Conservation (phyloP, 768 basidiomycete genomes). For the Suillus spraguei region DNA sequence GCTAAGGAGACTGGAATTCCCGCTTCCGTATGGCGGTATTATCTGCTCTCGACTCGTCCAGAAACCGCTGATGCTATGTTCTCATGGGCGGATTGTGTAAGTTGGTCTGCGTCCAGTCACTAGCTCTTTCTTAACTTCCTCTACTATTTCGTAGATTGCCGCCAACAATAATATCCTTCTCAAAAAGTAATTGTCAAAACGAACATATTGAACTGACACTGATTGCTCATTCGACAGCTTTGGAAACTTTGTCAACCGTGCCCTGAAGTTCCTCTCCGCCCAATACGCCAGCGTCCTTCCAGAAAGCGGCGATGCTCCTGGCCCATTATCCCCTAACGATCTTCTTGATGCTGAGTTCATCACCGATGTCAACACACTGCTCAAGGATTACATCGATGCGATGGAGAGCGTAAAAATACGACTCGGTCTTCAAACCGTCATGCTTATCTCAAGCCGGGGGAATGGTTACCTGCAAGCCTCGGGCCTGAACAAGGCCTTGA, state of each 20-base stretch:
- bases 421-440: constrained; percentile 82
- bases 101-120: constrained; percentile 25
- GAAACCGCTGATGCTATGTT: constrained; percentile 96
- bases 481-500: constrained; percentile 87
- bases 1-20: constrained; percentile 94
- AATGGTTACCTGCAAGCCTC: constrained; percentile 95
- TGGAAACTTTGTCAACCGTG: constrained; percentile 97
- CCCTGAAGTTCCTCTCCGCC: constrained; percentile 88
- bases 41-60: constrained; percentile 88
- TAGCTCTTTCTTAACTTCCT: constrained; percentile 5
- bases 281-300: constrained; percentile 83
- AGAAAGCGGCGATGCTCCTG: constrained; percentile 70
- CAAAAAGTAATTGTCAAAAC: constrained; percentile 68
- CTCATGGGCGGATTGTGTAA: constrained; percentile 92
- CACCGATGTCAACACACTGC: constrained; percentile 71
- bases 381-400: constrained; percentile 79
- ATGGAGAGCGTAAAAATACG: constrained; percentile 95
- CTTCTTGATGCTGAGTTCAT: constrained; percentile 75
- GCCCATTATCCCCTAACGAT: constrained; percentile 70
- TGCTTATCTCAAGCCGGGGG: constrained; percentile 86
- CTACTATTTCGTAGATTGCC: constrained; percentile 55
- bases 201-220: not conserved
- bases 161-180: constrained; percentile 93
- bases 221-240: constrained; percentile 51
- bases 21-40: constrained; percentile 95